These are phyloP conservation scores for Colletotrichum cordylinicola DNA, from an alignment of 2,329 filamentous ascomycete species.

Conservation along the genomic window DNA sequence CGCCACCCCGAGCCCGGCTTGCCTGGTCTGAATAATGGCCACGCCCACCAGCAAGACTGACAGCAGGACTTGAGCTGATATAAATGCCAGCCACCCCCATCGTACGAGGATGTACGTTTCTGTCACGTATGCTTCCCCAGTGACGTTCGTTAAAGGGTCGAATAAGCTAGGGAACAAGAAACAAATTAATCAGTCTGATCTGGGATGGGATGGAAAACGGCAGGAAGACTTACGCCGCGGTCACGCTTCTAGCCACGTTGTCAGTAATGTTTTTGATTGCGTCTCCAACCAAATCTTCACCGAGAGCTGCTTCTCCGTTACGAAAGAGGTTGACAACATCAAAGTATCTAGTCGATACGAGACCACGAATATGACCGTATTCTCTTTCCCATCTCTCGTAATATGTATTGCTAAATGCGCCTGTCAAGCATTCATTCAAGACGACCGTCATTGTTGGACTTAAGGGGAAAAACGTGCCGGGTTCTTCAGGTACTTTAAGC, in stretches of 20 bases:
- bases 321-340: not conserved
- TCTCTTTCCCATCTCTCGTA: not conserved
- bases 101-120: constrained; percentile 19
- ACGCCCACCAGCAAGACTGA: constrained; percentile 12
- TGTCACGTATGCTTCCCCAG: not conserved
- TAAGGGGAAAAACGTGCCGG: not conserved
- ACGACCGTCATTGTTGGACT: not conserved
- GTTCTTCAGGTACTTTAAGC: not conserved
- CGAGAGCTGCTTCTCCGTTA: not conserved
- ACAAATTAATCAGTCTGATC: not conserved
- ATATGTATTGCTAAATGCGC: not conserved
- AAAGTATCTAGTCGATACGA: not conserved
- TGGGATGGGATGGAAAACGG: not conserved
- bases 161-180: not conserved
- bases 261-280: not conserved
- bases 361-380: not conserved
- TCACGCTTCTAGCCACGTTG: not conserved
- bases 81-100: constrained; percentile 24
- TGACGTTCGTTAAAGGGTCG: not conserved
- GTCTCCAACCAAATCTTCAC: not conserved
- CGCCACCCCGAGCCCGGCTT: constrained; percentile 20
- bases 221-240: not conserved
- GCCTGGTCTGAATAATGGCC: constrained; percentile 7
- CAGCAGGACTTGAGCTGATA: constrained; percentile 20
- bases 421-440: not conserved